Conservation (phyloP, 1,284 basidiomycete genomes). For the Fistulina hepatica region DNA sequence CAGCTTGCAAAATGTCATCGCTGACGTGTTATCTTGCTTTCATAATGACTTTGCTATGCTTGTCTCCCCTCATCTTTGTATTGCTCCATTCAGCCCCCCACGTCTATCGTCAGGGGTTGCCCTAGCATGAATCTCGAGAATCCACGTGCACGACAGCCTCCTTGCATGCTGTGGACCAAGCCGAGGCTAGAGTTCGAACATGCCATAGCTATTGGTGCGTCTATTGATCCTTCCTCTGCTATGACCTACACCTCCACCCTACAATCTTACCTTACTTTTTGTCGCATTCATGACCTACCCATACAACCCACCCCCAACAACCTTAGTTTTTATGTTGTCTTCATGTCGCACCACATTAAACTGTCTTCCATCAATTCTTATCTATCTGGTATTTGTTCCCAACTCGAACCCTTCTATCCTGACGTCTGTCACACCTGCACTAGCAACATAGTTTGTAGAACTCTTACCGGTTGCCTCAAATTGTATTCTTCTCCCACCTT, state of each 20-base stretch:
- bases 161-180: slow-evolving; percentile 21
- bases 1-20: slow-evolving; percentile 8
- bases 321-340: slow-evolving; percentile 27
- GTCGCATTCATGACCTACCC: slow-evolving; percentile 21
- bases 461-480: slow-evolving; percentile 23
- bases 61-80: slow-evolving; percentile 13
- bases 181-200: slow-evolving; percentile 24
- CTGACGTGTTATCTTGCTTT: slow-evolving; percentile 8
- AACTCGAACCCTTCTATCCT: slow-evolving; percentile 28
- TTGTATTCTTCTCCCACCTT: slow-evolving; percentile 9
- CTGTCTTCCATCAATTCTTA: slow-evolving; percentile 28
- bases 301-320: slow-evolving; percentile 26
- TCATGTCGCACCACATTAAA: slow-evolving; percentile 29
- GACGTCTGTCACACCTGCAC: slow-evolving; percentile 18
- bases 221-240: slow-evolving; percentile 22
- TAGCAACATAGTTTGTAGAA: slow-evolving; percentile 16
- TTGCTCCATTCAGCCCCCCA: slow-evolving; percentile 22
- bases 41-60: slow-evolving; percentile 3
- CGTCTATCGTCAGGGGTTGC: slow-evolving; percentile 19
- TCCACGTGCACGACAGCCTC: slow-evolving; percentile 18
- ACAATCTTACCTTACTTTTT: slow-evolving; percentile 31
- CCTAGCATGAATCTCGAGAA: slow-evolving; percentile 15
- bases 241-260: slow-evolving; percentile 25
- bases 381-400: slow-evolving; percentile 29
- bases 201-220: slow-evolving; percentile 22